Percentiles rank a stretch among this genome's conserved stretches.
Conservation (phyloP, 495 filamentous ascomycete genomes). For the Parathielavia appendiculata region DNA sequence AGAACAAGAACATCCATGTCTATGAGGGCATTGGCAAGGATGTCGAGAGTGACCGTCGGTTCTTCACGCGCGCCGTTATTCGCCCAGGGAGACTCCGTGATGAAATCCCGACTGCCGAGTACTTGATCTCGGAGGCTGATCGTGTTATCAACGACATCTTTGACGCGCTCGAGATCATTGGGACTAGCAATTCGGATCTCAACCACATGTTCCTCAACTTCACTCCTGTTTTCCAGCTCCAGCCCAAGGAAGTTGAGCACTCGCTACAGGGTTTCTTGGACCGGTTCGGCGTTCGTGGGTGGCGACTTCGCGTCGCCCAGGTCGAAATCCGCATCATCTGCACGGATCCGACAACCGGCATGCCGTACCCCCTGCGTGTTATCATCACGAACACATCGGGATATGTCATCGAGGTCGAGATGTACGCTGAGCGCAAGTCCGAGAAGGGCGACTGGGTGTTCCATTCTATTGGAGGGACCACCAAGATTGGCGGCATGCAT, state of each 20-base stretch:
- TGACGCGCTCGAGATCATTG: slow-evolving; percentile 95
- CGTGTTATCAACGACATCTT: slow-evolving; percentile 96
- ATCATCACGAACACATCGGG: slow-evolving; percentile 98
- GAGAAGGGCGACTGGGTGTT: slow-evolving; percentile 97
- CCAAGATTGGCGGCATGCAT: slow-evolving; percentile 93
- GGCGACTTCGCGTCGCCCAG: slow-evolving; percentile 93
- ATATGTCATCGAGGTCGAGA: slow-evolving; percentile 96
- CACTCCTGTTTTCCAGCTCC: slow-evolving; percentile 86
- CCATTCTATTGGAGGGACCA: slow-evolving; percentile 93
- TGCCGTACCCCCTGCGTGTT: slow-evolving; percentile 88
- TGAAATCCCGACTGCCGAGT: slow-evolving; percentile 95
- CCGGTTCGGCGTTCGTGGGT: slow-evolving; percentile 88
- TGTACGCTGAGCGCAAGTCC: slow-evolving; percentile 95
- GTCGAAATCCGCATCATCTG: slow-evolving; percentile 98
- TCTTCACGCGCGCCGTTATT: slow-evolving; percentile 94
- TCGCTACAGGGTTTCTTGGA: slow-evolving; percentile 93
- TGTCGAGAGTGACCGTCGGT: slow-evolving; percentile 90
- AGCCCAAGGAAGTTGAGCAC: slow-evolving; percentile 86
- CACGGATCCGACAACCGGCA: slow-evolving; percentile 77
- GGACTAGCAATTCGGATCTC: slow-evolving; percentile 97
- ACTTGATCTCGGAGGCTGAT: slow-evolving; percentile 95
- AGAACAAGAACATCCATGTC: slow-evolving; percentile 97
- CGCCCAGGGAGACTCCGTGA: slow-evolving; percentile 88
- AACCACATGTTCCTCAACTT: slow-evolving; percentile 99
- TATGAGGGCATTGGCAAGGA: slow-evolving; percentile 95